These are phyloP conservation scores for Pyrus hybrid DNA, from an alignment of 331 rosid genomes.

Conservation along the genomic window DNA sequence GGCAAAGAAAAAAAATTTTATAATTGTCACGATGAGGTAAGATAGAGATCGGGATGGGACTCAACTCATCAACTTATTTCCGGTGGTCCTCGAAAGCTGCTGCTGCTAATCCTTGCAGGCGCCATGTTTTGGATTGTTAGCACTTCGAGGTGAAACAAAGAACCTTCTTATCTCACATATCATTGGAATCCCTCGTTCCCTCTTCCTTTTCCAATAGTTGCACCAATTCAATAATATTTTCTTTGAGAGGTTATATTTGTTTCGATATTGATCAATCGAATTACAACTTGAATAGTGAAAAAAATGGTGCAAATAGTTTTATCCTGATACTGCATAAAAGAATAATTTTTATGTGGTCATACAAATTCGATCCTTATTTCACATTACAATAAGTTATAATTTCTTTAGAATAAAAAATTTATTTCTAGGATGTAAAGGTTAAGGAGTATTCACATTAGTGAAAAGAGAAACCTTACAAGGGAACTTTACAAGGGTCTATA, in stretches of 20 bases:
- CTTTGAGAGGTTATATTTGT: neutral
- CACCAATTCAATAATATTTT: no score
- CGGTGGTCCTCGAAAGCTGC: slow-evolving; percentile 12
- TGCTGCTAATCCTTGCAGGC: neutral
- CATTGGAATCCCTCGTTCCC: neutral
- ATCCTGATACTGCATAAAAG: no score
- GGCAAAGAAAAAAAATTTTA: neutral
- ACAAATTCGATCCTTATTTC: no score
- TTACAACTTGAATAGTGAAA: neutral
- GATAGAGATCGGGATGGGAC: neutral
- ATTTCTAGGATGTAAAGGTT: no score
- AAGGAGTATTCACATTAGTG: no score
- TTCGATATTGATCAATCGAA: neutral
- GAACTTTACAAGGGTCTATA: no score
- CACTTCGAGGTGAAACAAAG: slow-evolving; percentile 24
- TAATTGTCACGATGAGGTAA: neutral
- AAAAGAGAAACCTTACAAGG: no score
- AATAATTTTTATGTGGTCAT: no score
- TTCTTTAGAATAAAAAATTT: no score
- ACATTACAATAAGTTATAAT: no score
- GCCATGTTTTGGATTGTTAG: slow-evolving; percentile 14
- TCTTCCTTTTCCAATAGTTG: neutral
- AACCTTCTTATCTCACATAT: slow-evolving; percentile 1
- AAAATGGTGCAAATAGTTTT: neutral
- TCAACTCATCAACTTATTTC: neutral